Evolutionary conservation across 129 eudicot genomes (phyloP).

Genomic region (Escallonia herrerae): DNA sequence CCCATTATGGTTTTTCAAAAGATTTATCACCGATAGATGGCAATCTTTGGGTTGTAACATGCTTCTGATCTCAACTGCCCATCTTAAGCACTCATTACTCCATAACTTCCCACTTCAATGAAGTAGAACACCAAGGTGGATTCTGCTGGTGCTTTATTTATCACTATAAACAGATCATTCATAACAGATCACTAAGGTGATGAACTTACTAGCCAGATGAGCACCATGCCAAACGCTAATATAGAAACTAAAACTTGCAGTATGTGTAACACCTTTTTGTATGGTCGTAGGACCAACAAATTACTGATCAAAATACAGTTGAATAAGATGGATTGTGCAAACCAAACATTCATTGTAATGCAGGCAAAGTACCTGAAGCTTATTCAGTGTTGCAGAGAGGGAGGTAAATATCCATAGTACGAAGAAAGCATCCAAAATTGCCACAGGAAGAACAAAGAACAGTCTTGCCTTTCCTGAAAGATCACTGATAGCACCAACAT

Average conservation of each 20-base stretch:
- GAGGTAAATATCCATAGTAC: constrained; percentile 94
- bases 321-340: neutral
- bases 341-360: neutral
- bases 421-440: constrained; percentile 96
- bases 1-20: neutral
- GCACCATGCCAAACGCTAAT: neutral
- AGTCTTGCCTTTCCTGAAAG: constrained; percentile 92
- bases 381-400: constrained; percentile 80
- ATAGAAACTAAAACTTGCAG: neutral
- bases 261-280: neutral
- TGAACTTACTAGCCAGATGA: neutral
- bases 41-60: neutral
- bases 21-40: neutral
- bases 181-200: neutral
- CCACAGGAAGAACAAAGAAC: constrained; percentile 94
- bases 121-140: no score
- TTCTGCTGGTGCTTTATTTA: neutral
- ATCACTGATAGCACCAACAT: constrained; percentile 96
- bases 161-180: neutral
- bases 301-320: neutral
- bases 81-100: no score
- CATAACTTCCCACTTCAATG: no score
- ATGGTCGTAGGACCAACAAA: neutral
- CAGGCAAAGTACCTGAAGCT: constrained; percentile 74
- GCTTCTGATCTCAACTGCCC: no score